Conservation (phyloP, 768 basidiomycete genomes). For the Tricholoma furcatifolium region DNA sequence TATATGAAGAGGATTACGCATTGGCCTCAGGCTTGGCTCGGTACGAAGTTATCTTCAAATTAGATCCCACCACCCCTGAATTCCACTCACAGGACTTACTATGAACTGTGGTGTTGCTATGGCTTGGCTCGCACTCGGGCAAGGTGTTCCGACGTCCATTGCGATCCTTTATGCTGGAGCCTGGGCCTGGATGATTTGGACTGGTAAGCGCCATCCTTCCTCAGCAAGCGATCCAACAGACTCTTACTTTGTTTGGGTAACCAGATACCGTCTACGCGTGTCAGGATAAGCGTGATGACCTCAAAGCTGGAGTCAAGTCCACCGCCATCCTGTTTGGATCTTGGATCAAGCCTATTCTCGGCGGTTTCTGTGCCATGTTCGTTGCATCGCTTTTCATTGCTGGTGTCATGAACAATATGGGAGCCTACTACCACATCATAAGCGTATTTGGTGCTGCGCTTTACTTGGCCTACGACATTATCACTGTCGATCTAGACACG, state of each 20-base stretch:
- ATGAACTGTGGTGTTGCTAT: slow-evolving; percentile 33
- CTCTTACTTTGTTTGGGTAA: neutral
- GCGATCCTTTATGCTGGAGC: slow-evolving; percentile 16
- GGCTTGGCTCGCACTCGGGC: slow-evolving; percentile 26
- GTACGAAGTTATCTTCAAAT: slow-evolving; percentile 9
- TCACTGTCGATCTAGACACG: slow-evolving; percentile 13
- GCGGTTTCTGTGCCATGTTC: slow-evolving; percentile 7
- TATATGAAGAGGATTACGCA: slow-evolving; percentile 39
- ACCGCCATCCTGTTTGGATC: slow-evolving; percentile 16
- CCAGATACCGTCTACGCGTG: slow-evolving; percentile 62
- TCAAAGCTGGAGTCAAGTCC: slow-evolving; percentile 24
- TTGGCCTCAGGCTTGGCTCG: slow-evolving; percentile 44
- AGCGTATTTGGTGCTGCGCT: slow-evolving; percentile 13
- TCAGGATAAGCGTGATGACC: slow-evolving; percentile 57
- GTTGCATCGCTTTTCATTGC: slow-evolving; percentile 13
- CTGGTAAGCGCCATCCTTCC: slow-evolving; percentile 9
- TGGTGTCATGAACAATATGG: slow-evolving; percentile 15
- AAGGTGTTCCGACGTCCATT: slow-evolving; percentile 12
- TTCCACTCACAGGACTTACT: slow-evolving; percentile 20
- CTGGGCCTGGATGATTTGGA: slow-evolving; percentile 23
- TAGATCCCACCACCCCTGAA: neutral
- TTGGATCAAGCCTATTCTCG: slow-evolving; percentile 15
- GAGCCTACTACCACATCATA: slow-evolving; percentile 10
- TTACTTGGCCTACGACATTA: slow-evolving; percentile 10
- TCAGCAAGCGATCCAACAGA: neutral